phyloP scores from a whole-genome alignment of 352 stramenopile genomes.

The Lagenidium giganteum region DNA sequence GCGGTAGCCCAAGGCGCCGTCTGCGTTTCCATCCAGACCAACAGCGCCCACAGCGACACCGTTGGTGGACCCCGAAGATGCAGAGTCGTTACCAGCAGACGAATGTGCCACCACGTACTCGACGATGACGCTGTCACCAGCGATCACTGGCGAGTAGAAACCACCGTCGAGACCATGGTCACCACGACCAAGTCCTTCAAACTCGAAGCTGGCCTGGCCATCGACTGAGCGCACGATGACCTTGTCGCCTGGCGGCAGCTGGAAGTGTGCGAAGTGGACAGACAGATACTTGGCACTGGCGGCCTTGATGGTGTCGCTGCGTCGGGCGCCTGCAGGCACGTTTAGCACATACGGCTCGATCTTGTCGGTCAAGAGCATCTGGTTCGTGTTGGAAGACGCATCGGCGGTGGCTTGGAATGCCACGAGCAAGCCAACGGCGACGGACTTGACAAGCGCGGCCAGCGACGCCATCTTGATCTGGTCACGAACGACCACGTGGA shows the following conservation, averaged over 20 bases:
- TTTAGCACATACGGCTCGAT: no score
- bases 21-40: background rate
- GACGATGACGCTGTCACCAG: conserved; percentile 15
- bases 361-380: no score
- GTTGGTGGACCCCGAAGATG: background rate
- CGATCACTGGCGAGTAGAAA: conserved; percentile 17
- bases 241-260: conserved; percentile 14
- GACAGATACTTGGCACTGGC: conserved; percentile 27
- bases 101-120: conserved; percentile 10
- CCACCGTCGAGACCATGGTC: conserved; percentile 8
- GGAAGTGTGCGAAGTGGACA: conserved; percentile 18
- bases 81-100: no score
- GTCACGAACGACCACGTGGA: no score
- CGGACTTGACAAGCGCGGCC: no score
- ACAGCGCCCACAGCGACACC: background rate
- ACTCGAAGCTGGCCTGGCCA: conserved; percentile 5
- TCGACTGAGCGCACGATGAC: conserved; percentile 15
- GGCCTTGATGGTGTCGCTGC: conserved; percentile 11
- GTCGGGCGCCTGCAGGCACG: no score
- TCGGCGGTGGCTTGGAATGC: no score
- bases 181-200: conserved; percentile 14
- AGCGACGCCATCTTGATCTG: no score
- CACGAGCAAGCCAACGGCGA: no score
- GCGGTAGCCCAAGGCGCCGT: conserved; percentile 3
- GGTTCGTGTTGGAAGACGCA: no score